Conservation (phyloP, 345 rosid species). For the Eucalyptus pauciflora region DNA sequence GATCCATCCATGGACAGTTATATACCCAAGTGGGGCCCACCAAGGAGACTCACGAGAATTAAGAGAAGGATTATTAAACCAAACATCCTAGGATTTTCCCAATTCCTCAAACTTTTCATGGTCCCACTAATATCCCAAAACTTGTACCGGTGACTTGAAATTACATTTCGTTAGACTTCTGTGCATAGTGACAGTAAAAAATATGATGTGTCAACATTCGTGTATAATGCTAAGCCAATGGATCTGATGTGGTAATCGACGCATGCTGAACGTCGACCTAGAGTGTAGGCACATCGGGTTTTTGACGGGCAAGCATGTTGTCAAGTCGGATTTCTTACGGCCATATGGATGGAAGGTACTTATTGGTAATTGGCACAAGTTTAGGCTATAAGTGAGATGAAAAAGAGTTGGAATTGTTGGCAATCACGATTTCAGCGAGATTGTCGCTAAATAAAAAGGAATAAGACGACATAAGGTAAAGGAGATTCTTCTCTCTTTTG, state of each 20-base stretch:
- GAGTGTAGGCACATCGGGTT: not conserved
- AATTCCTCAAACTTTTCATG: accelerated
- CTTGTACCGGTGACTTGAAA: not conserved
- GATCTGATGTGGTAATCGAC: accelerated
- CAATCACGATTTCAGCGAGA: not conserved
- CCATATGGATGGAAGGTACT: not conserved
- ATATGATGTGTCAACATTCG: not conserved
- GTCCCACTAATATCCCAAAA: not conserved
- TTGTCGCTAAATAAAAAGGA: not conserved
- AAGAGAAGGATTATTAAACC: not conserved
- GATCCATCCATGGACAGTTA: not conserved
- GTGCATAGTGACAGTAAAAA: not conserved
- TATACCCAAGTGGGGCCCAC: not conserved
- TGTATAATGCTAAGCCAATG: not conserved
- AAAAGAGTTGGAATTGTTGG: not conserved
- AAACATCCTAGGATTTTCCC: not conserved
- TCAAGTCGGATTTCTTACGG: not conserved
- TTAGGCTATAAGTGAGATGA: not conserved
- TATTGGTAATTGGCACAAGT: not conserved
- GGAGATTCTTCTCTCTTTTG: not conserved
- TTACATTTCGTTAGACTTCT: not conserved
- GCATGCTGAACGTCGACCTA: not conserved
- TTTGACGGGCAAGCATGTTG: accelerated
- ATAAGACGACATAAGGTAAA: accelerated
- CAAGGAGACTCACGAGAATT: not conserved